phyloP scores from a whole-genome alignment of 257 asterid genomes.

The Nicotiana knightiana region DNA sequence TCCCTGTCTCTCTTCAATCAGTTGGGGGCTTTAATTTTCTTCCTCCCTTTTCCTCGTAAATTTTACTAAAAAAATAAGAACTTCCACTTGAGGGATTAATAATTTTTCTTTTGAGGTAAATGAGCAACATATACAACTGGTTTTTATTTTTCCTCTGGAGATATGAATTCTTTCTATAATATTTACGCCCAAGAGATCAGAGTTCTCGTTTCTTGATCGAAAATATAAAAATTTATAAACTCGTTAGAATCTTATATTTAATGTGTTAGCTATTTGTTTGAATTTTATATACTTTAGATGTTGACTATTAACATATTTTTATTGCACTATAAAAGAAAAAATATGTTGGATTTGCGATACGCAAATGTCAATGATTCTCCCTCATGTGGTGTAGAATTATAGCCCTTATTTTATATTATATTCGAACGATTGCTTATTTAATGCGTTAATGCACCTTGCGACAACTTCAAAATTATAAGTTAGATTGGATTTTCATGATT shows the following conservation, averaged over 20 bases:
- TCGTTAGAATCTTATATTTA: not conserved
- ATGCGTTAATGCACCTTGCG: no score
- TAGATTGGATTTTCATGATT: not conserved
- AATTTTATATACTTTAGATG: not conserved
- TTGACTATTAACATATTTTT: not conserved
- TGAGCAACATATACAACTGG: not conserved
- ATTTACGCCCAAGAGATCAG: not conserved
- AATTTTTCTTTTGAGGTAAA: no score
- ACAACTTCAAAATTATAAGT: no score
- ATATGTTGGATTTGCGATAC: not conserved
- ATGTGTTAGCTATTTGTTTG: not conserved
- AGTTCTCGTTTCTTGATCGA: not conserved
- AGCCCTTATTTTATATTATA: no score
- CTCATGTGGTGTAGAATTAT: not conserved
- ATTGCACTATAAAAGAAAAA: not conserved
- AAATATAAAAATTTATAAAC: not conserved
- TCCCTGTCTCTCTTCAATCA: no score
- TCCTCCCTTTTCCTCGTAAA: no score
- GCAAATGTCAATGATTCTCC: not conserved
- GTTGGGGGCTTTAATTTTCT: no score
- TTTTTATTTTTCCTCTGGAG: not conserved
- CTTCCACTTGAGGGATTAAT: no score
- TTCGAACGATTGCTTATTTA: no score
- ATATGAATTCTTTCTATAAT: not conserved
- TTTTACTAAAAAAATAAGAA: no score